Percentiles rank a stretch among this genome's conserved stretches.
phyloP scores from a whole-genome alignment of 768 basidiomycete genomes.

The Lentinula raphanica region DNA sequence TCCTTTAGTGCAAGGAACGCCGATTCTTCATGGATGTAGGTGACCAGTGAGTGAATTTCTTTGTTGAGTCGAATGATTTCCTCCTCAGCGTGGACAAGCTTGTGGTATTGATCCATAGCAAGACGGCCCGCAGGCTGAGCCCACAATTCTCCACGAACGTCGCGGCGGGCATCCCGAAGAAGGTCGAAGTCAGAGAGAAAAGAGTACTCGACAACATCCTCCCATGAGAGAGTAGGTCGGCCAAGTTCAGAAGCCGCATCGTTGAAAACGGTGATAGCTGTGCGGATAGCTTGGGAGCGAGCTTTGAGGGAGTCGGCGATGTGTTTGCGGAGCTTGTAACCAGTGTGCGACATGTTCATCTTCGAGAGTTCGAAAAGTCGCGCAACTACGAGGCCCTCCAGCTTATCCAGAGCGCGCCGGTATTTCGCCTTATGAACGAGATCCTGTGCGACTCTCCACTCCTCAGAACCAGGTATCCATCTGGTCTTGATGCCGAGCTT shows the following conservation, averaged over 20 bases:
- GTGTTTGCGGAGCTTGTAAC: slow-evolving; percentile 27
- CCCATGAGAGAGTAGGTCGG: slow-evolving; percentile 17
- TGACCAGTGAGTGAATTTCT: slow-evolving; percentile 16
- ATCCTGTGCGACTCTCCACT: background rate
- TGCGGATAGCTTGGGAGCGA: slow-evolving; percentile 17
- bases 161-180: slow-evolving; percentile 17
- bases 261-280: slow-evolving; percentile 20
- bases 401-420: slow-evolving; percentile 10
- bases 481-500: too few relatives aligned
- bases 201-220: slow-evolving; percentile 13
- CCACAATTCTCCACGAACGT: slow-evolving; percentile 19
- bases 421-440: slow-evolving; percentile 5
- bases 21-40: slow-evolving; percentile 14
- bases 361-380: slow-evolving; percentile 19
- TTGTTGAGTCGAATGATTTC: slow-evolving; percentile 17
- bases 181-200: slow-evolving; percentile 18
- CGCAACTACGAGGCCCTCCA: slow-evolving; percentile 13
- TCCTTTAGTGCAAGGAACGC: background rate
- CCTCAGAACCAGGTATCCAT: too few relatives aligned
- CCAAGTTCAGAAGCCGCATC: slow-evolving; percentile 17
- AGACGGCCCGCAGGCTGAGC: slow-evolving; percentile 9
- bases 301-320: slow-evolving; percentile 19
- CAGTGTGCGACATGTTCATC: slow-evolving; percentile 15
- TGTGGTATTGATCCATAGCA: slow-evolving; percentile 8
- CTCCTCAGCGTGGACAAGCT: slow-evolving; percentile 14